Conservation (phyloP, 352 stramenopile genomes). For the Lagenidium giganteum region DNA sequence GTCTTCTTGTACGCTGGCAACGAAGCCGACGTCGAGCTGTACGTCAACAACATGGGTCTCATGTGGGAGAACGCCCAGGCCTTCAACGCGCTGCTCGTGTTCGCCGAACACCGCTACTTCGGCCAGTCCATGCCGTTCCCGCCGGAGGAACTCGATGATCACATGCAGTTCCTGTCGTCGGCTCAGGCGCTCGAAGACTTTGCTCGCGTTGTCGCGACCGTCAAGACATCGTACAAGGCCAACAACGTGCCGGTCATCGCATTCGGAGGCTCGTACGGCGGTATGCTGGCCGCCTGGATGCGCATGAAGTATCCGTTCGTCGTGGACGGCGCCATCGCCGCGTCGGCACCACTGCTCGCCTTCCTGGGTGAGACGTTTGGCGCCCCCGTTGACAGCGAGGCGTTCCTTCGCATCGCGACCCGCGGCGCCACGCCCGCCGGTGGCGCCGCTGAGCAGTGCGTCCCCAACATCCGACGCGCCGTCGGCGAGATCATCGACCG, state of each 20-base stretch:
- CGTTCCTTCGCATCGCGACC: constrained; percentile 33
- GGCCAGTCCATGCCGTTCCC: constrained; percentile 58
- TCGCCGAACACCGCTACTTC: constrained; percentile 78
- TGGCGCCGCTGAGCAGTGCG: constrained; percentile 27
- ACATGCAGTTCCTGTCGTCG: constrained; percentile 72
- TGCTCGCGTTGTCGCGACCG: constrained; percentile 38
- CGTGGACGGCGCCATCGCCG: constrained; percentile 56
- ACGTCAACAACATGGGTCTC: constrained; percentile 63
- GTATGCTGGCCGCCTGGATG: constrained; percentile 71
- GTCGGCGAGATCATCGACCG: constrained; percentile 11
- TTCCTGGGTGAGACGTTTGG: constrained; percentile 46
- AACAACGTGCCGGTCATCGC: constrained; percentile 49
- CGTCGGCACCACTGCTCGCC: constrained; percentile 51
- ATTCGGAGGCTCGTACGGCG: constrained; percentile 79
- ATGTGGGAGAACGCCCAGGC: constrained; percentile 67
- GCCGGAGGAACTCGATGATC: constrained; percentile 28
- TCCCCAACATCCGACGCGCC: constrained; percentile 26
- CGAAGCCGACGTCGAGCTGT: constrained; percentile 59
- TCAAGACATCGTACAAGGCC: constrained; percentile 31
- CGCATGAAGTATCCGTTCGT: constrained; percentile 71
- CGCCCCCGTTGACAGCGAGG: too few species aligned
- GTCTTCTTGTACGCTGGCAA: constrained; percentile 78
- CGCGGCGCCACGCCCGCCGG: constrained; percentile 33
- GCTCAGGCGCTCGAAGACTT: constrained; percentile 85
- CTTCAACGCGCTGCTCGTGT: constrained; percentile 64